Evolutionary conservation across 1,139 yeast genomes (phyloP).

Genomic region (Tardiomyces blankii): DNA sequence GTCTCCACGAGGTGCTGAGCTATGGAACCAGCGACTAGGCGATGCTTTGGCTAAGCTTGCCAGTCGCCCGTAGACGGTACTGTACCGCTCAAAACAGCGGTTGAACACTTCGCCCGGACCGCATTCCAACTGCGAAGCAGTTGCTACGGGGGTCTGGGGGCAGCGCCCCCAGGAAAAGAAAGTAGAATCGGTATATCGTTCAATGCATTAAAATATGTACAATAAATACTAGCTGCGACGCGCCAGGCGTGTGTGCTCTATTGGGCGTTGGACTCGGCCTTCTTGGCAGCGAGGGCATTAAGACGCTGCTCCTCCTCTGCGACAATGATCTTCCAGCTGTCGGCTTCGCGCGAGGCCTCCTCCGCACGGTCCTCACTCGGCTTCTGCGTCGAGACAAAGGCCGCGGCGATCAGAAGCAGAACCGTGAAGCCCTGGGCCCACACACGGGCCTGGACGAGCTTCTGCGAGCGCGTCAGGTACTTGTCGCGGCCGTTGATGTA

Average conservation of each 20-base stretch:
- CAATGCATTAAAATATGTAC: neutral
- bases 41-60: conserved; percentile 14
- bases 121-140: too few relatives aligned
- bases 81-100: too few relatives aligned
- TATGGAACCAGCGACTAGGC: conserved; percentile 26
- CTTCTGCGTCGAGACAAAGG: conserved; percentile 21
- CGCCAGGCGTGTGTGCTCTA: neutral
- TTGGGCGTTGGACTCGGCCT: neutral
- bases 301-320: conserved; percentile 17
- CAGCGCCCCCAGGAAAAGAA: neutral
- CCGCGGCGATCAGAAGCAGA: conserved; percentile 24
- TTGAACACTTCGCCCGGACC: too few relatives aligned
- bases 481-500: conserved; percentile 63
- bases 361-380: conserved; percentile 15
- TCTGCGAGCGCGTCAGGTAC: conserved; percentile 68
- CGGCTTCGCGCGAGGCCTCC: conserved; percentile 10
- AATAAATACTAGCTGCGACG: neutral
- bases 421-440: conserved; percentile 71
- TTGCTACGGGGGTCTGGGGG: too few relatives aligned
- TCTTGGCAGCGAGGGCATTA: neutral
- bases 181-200: neutral
- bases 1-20: conserved; percentile 26
- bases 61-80: too few relatives aligned
- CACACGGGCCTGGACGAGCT: conserved; percentile 88
- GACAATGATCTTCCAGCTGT: conserved; percentile 12